phyloP scores from a whole-genome alignment of 305 asterid genomes.

The Fraxinus paxiana region DNA sequence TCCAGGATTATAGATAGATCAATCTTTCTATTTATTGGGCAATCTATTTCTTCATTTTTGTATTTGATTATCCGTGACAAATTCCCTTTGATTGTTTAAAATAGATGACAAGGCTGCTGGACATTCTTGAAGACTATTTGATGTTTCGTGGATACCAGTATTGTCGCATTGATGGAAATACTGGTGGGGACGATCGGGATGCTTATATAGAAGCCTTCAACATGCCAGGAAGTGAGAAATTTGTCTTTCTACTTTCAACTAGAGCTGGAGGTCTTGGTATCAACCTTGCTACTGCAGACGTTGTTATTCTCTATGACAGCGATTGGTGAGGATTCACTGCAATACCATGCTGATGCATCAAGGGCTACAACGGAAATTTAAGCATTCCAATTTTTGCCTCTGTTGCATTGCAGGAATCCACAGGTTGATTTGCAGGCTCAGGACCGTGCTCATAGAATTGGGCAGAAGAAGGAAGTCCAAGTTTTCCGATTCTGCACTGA shows the following conservation, averaged over 20 bases:
- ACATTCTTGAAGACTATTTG: conserved; percentile 94
- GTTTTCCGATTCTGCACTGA: conserved; percentile 98
- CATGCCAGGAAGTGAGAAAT: conserved; percentile 94
- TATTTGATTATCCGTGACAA: not conserved
- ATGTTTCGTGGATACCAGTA: conserved; percentile 81
- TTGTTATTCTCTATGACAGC: conserved; percentile 95
- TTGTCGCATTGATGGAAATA: conserved; percentile 97
- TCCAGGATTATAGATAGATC: not conserved
- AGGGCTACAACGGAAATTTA: conserved; percentile 3
- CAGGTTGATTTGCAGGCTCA: conserved; percentile 99
- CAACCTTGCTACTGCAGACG: conserved; percentile 98
- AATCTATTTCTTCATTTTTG: not conserved
- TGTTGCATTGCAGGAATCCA: conserved; percentile 68
- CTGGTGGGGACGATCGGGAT: conserved; percentile 99
- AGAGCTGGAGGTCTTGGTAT: conserved; percentile 99
- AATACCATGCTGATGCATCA: conserved; percentile 6
- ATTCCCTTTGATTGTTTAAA: conserved; percentile 26
- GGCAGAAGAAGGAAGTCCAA: conserved; percentile 99
- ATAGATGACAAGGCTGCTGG: conserved; percentile 96
- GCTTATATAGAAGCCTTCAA: conserved; percentile 91
- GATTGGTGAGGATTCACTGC: conserved; percentile 64
- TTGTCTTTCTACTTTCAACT: conserved; percentile 87
- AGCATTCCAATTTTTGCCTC: conserved; percentile 15
- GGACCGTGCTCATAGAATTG: conserved; percentile 99
- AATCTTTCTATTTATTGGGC: not conserved